phyloP scores from a whole-genome alignment of 306 rosid genomes.

The Begonia fuchsioides region DNA sequence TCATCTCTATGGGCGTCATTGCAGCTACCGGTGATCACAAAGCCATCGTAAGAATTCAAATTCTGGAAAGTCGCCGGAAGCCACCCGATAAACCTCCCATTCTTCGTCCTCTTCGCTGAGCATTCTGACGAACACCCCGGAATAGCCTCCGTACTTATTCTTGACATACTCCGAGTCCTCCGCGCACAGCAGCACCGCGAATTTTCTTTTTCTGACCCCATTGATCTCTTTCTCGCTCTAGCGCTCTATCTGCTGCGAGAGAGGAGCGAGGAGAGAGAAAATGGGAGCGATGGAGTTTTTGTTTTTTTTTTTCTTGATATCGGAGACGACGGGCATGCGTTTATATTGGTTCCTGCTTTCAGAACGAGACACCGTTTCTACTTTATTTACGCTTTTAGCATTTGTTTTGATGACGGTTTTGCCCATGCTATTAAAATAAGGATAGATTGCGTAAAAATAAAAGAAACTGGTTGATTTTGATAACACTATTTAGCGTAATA shows the following conservation, averaged over 20 bases:
- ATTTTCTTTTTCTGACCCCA: slow-evolving; percentile 22
- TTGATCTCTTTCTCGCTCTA: background rate
- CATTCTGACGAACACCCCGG: slow-evolving; percentile 53
- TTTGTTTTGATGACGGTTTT: too few relatives aligned
- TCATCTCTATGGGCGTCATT: slow-evolving; percentile 69
- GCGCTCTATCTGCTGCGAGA: background rate
- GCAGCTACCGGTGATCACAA: slow-evolving; percentile 77
- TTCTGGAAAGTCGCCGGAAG: slow-evolving; percentile 45
- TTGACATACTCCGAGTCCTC: slow-evolving; percentile 70
- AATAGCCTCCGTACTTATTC: slow-evolving; percentile 63
- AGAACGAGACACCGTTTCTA: background rate
- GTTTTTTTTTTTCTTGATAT: too few relatives aligned
- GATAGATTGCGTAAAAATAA: too few relatives aligned
- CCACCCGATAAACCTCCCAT: slow-evolving; percentile 59
- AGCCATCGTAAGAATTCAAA: slow-evolving; percentile 40
- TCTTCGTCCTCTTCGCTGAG: slow-evolving; percentile 61
- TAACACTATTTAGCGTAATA: too few relatives aligned
- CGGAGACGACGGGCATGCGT: too few relatives aligned
- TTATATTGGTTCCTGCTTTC: background rate
- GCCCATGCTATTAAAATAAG: too few relatives aligned
- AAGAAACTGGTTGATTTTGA: too few relatives aligned
- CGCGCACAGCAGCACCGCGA: slow-evolving; percentile 57
- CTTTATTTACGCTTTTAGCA: slow-evolving; percentile 1
- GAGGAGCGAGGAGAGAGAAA: background rate
- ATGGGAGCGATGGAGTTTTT: background rate